phyloP scores from a whole-genome alignment of 164 flowering plant species.

The grape (Vitis vinifera) region ASM3070453v1 NC_081822.1:4052501-4053000 shows the following conservation, averaged over 20 bases:
- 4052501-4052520: slow-evolving; percentile 69
- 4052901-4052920: too few species aligned
- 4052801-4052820: slow-evolving; percentile 26
- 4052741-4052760: slow-evolving; percentile 5
- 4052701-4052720: slow-evolving; percentile 46
- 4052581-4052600: slow-evolving; percentile 2
- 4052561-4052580: slow-evolving; percentile 44
- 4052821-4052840: slow-evolving; percentile 27
- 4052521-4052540: slow-evolving; percentile 45
- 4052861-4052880: too few species aligned
- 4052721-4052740: slow-evolving; percentile 22
- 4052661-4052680: slow-evolving; percentile 38
- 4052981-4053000: too few species aligned
- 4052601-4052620: slow-evolving; percentile 6
- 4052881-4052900: too few species aligned
- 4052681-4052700: slow-evolving; percentile 51
- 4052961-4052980: too few species aligned
- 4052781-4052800: slow-evolving; percentile 11
- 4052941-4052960: too few species aligned
- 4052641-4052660: slow-evolving; percentile 29
- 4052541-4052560: slow-evolving; percentile 74
- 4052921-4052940: too few species aligned
- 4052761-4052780: slow-evolving; percentile 13
- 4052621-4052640: slow-evolving; percentile 22
- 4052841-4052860: neutral